Evolutionary conservation across 345 rosid genomes (phyloP), one percentile per base, ranked within the genome.

Genomic region (Garcia nutans): DNA sequence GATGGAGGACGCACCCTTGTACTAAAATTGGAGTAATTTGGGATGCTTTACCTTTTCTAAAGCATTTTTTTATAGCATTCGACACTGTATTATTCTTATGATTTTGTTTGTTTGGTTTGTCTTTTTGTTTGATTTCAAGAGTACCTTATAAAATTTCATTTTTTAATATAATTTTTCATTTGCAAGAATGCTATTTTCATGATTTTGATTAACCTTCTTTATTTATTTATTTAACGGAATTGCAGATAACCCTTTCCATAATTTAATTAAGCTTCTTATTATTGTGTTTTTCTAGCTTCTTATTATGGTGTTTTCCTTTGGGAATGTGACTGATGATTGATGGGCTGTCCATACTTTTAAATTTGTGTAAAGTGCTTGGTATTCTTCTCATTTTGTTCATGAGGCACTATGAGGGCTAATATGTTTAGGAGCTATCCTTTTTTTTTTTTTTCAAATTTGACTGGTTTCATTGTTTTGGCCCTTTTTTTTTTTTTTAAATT

Each of bases 321-420:
- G 58, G 19, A 17, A 54, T 17, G n/a, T 20, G 69, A 37, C 33
- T 19, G 68, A 9, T 76, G 72, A 50, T 64, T 73, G 42, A 57
- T 23, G 64, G 50, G 70, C 57, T 37, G 22, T 8, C 1, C 33
- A 33, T 50, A n/a, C 23, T 6, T 41, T 41, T 41, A 60, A 37
- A 57, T 65, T 33, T 19, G 47, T 45, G 10, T 70, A 15, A 33
- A 19, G 31, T 7, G 19, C 44, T 22, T 57, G 42, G 9, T 70
- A 11, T 71, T 45, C 41, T 10, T 41, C 50, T 65, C 26, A 37
- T 65, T 65, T 41, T 65, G 50, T 22, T 63, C 45, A 37, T 20
- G 8, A 17, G 22, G 23, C 3, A 8, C 4, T 22, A 1, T 8
- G 9, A 3, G 17, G 17, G 56, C 16, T 3, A 12, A 9, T 41